A percentile compares a stretch with the other conserved stretches of the same genome.
phyloP scores from a whole-genome alignment of 495 filamentous ascomycete species.

The Xylaria telfairii region DNA sequence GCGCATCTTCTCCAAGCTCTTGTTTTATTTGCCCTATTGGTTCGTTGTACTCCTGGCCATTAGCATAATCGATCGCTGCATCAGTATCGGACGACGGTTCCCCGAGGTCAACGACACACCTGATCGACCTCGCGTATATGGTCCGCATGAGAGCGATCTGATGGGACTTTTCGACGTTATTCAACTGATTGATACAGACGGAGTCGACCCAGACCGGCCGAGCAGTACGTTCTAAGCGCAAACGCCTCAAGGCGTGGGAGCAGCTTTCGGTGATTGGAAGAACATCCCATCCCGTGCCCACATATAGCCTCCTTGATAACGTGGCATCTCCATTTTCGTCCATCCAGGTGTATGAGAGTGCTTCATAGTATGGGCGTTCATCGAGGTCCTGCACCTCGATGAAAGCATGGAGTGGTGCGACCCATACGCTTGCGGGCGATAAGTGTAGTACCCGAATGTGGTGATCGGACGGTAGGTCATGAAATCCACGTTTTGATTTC shows the following conservation, averaged over 20 bases:
- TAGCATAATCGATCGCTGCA: background rate
- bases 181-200: background rate
- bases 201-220: background rate
- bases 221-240: background rate
- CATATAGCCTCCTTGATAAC: background rate
- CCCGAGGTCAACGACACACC: background rate
- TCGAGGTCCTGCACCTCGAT: background rate
- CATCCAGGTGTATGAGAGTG: background rate
- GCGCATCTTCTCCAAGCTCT: background rate
- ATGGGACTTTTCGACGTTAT: background rate
- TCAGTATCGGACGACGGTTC: background rate
- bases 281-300: background rate
- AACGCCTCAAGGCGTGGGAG: background rate
- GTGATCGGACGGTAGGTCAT: background rate
- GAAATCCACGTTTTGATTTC: background rate
- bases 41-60: background rate
- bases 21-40: background rate
- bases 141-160: background rate
- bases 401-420: background rate
- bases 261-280: constrained; percentile 1
- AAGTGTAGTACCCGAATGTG: background rate
- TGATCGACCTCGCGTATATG: background rate
- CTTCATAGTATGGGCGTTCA: background rate
- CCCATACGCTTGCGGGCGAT: background rate
- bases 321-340: background rate